Conservation (phyloP, 805 yeast genomes). For the Kluyveromyces lactis region DNA sequence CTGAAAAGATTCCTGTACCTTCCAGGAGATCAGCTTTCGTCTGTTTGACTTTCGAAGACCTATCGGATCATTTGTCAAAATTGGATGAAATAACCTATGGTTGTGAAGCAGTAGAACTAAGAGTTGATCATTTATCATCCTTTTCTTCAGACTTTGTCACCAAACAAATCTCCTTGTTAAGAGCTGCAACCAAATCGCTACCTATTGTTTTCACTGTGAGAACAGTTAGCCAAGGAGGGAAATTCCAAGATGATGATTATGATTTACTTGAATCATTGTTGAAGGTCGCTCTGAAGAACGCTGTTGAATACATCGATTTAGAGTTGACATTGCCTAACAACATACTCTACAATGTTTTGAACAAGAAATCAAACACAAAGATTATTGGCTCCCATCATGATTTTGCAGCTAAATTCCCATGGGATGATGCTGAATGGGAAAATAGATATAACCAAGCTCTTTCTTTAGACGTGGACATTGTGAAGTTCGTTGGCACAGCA, state of each 20-base stretch:
- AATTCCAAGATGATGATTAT: constrained; percentile 53
- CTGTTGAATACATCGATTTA: constrained; percentile 73
- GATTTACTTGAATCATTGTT: constrained; percentile 43
- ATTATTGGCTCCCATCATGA: constrained; percentile 83
- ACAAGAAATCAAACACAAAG: constrained; percentile 50
- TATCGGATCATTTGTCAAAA: constrained; percentile 35
- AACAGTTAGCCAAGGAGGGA: constrained; percentile 75
- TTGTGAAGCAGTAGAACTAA: constrained; percentile 71
- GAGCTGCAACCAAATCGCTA: constrained; percentile 49
- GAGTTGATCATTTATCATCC: constrained; percentile 62
- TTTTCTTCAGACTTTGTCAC: constrained; percentile 50
- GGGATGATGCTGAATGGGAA: constrained; percentile 72
- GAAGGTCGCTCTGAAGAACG: constrained; percentile 60
- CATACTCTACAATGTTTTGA: constrained; percentile 43
- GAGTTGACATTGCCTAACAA: constrained; percentile 62
- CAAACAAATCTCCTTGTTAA: constrained; percentile 61
- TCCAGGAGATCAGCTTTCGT: constrained; percentile 54
- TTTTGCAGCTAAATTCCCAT: constrained; percentile 48
- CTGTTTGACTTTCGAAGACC: constrained; percentile 61
- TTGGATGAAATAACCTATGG: constrained; percentile 57
- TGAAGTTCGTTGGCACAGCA: constrained; percentile 82
- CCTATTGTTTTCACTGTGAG: constrained; percentile 81
- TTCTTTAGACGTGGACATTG: constrained; percentile 56
- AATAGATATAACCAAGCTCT: constrained; percentile 60
- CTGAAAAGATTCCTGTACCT: constrained; percentile 24